Base-by-base conservation (phyloP, 2,329 filamentous ascomycete genomes). In the Paraphoma sp. region DNA sequence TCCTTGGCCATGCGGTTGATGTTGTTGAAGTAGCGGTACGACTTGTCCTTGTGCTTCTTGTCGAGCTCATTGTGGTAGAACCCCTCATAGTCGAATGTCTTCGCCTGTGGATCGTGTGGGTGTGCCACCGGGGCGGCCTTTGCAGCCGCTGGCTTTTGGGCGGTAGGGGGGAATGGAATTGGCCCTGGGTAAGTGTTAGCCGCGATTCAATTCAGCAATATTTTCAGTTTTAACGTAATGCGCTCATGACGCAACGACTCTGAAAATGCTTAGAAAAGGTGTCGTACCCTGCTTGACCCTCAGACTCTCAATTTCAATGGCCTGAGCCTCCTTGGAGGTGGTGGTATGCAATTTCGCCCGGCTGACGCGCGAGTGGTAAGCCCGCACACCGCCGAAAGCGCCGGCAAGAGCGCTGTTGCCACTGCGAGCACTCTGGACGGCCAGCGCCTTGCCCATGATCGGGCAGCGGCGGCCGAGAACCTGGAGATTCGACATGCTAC, bases 21-120 rank as follows among this genome's bases (percentile, higher is more conserved):
- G 83, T 99, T 99, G 85, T 99, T 99, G 84, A 99, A 99, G 83
- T 98, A 98, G 74, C 95, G 92, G 83, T 99, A 99, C 50, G 93
- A 97, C 83, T 97, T 98, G 85, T 99, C 95, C 84, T 96, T 93
- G 85, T 97, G 95, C 83, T 99, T 99, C 86, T 97, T 98, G 70
- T 97, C 92, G 67, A 99, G 81, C 78, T 99, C 94, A 59, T 82
- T 82, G 64, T 89, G 81, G 81, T 98, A 99, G 79, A 97, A 99
- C 45, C 78, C 86, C 71, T 97, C 88, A 73, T 99, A 99, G 78
- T 98, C 86, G 79, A 97, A 99, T 71, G 88, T 91, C 56, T 77
- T 73, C 23, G 78, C 71, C 36, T 78, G 33, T 6, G 33, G 33
- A 6, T 36, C 33, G 33, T 36, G 33, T 3, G 33, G 74, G 33